Conservation (phyloP, 257 asterid species). For the Rhazya stricta region DNA sequence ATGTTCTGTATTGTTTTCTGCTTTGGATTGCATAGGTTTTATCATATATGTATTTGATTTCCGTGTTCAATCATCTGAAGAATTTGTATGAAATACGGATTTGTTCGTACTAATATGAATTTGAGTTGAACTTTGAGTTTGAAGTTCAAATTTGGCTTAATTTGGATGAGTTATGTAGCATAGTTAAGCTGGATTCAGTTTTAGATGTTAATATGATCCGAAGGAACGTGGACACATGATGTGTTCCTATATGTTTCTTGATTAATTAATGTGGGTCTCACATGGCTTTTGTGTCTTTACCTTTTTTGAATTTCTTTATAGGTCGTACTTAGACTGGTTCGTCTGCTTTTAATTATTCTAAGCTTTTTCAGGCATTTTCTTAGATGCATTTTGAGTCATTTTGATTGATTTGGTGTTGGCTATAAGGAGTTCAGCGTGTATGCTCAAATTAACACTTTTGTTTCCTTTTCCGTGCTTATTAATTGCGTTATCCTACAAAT, state of each 20-base stretch:
- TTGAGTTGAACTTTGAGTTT: background rate
- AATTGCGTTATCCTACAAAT: background rate
- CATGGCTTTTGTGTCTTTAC: constrained; percentile 9
- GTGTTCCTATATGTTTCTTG: background rate
- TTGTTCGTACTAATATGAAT: background rate
- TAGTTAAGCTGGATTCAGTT: background rate
- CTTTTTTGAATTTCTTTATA: background rate
- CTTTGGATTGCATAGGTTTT: no score
- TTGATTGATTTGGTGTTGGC: background rate
- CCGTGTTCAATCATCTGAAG: background rate
- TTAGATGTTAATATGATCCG: background rate
- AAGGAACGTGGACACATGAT: constrained; percentile 4
- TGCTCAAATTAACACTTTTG: background rate
- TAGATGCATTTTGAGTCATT: background rate
- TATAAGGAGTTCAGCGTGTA: background rate
- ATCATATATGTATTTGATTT: background rate
- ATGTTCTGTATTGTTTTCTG: background rate
- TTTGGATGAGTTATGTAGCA: background rate
- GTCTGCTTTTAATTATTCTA: background rate
- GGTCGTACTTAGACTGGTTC: background rate
- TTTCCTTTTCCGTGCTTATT: constrained; percentile 4
- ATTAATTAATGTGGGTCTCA: constrained; percentile 1
- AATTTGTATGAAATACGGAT: background rate
- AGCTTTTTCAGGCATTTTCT: background rate
- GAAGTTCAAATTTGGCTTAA: background rate